Evolutionary conservation across 768 basidiomycete genomes (phyloP).

Genomic region (Leccinellum luteum): DNA sequence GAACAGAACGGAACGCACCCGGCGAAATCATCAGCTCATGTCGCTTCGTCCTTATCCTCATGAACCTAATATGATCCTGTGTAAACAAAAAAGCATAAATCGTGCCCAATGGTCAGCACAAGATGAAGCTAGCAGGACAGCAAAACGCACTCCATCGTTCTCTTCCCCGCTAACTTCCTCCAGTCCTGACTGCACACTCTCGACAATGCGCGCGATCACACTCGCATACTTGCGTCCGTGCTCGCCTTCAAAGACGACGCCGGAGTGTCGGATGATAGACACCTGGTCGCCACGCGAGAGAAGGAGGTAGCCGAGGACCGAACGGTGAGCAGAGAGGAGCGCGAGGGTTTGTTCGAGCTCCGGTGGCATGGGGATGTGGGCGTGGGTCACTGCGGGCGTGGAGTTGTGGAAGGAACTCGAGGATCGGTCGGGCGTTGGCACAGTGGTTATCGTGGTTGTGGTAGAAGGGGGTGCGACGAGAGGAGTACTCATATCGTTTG

Average conservation of each 20-base stretch:
- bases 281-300: slow-evolving; percentile 66
- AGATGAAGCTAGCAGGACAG: neutral
- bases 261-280: slow-evolving; percentile 81
- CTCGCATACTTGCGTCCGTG: slow-evolving; percentile 74
- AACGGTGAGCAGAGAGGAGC: slow-evolving; percentile 72
- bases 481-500: slow-evolving; percentile 15
- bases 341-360: slow-evolving; percentile 81
- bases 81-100: neutral
- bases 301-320: slow-evolving; percentile 85
- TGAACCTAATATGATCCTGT: slow-evolving; percentile 84
- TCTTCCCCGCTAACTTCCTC: slow-evolving; percentile 71
- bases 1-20: slow-evolving; percentile 49
- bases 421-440: slow-evolving; percentile 3
- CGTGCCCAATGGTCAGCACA: neutral
- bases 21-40: slow-evolving; percentile 96
- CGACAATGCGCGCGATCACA: slow-evolving; percentile 72
- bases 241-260: slow-evolving; percentile 84
- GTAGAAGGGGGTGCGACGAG: neutral
- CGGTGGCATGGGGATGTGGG: slow-evolving; percentile 48
- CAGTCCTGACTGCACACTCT: slow-evolving; percentile 72
- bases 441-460: neutral
- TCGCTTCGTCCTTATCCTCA: slow-evolving; percentile 86
- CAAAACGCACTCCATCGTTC: slow-evolving; percentile 50
- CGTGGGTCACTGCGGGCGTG: slow-evolving; percentile 12
- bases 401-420: slow-evolving; percentile 2